Base-by-base conservation (phyloP, 306 rosid genomes). In the Castanea sativa region DNA sequence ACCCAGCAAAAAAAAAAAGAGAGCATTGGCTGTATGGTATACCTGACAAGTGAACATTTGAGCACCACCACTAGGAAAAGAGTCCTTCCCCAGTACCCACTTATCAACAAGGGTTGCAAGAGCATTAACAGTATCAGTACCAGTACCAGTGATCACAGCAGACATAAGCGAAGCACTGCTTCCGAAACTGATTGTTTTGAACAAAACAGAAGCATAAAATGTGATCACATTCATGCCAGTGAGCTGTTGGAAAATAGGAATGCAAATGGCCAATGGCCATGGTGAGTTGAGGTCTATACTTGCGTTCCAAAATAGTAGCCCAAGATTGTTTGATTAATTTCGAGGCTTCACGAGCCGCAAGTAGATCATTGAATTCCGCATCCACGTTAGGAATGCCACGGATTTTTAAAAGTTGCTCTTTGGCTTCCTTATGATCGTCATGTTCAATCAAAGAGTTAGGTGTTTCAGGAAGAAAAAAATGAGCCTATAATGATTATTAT, bases 211-310 rank as follows among this genome's bases (percentile, higher is more conserved):
- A 6, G 96, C 97, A 63, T 94, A 92, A 77, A 94, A 90, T 1
- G 96, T 89, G 85, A 92, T 90, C 49, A 89, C 96, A 64, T 92
- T 92, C 71, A 86, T 78, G 70, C 96, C 98, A 5, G 98, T 94
- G 74, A 94, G 85, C 74, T 94, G 97, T 75, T 94, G 97, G 64
- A 94, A 94, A 27, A 92, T 87, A 1, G 96, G 98, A 12, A 92
- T 94, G 27, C 43, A 73, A 23, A 23, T 23, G 23, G 23, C 23
- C 23, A 21, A 94, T 32, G 70, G 97, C 92, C 4, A 94, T 78
- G 4, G 74, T 68, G 2, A 92, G 89, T n/a, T 91, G 96, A 2
- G 97, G 94, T 69, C 96, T 89, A 6, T 92, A 92, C 81, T 92
- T 89, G 20, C 86, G 89, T 53, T 80, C 30, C 65, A 88, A 11